Conservation (phyloP, 2,329 filamentous ascomycete species). For the Phyllosticta citribraziliensis region DNA sequence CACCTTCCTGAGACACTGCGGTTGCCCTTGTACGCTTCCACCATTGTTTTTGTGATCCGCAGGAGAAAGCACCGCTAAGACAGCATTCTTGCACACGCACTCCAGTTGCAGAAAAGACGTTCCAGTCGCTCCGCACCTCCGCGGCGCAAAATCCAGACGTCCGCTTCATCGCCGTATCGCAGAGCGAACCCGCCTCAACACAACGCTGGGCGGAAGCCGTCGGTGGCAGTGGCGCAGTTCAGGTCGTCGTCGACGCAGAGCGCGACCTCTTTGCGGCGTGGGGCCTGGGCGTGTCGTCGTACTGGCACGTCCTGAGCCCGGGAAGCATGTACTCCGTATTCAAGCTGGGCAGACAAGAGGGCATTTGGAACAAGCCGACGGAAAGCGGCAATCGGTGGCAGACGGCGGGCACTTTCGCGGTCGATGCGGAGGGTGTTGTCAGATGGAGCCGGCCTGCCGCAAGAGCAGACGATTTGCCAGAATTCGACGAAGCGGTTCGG, state of each 20-base stretch:
- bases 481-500: constrained; percentile 41
- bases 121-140: constrained; percentile 21
- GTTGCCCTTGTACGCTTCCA: constrained; percentile 54
- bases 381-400: constrained; percentile 62
- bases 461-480: constrained; percentile 44
- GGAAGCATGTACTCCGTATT: constrained; percentile 48
- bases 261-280: constrained; percentile 54
- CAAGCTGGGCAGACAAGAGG: constrained; percentile 49
- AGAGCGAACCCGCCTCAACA: constrained; percentile 23
- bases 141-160: constrained; percentile 20
- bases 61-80: background rate
- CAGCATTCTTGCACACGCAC: background rate
- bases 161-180: constrained; percentile 26
- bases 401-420: constrained; percentile 54
- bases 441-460: constrained; percentile 41
- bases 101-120: constrained; percentile 59
- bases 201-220: constrained; percentile 24
- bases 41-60: background rate
- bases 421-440: constrained; percentile 44
- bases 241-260: constrained; percentile 51
- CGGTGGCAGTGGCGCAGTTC: constrained; percentile 47
- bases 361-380: constrained; percentile 56
- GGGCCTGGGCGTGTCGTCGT: constrained; percentile 53
- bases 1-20: constrained; percentile 62
- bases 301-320: constrained; percentile 55